Base-by-base conservation (phyloP, 2,329 filamentous ascomycete species). In the Pseudocercospora musae region DNA sequence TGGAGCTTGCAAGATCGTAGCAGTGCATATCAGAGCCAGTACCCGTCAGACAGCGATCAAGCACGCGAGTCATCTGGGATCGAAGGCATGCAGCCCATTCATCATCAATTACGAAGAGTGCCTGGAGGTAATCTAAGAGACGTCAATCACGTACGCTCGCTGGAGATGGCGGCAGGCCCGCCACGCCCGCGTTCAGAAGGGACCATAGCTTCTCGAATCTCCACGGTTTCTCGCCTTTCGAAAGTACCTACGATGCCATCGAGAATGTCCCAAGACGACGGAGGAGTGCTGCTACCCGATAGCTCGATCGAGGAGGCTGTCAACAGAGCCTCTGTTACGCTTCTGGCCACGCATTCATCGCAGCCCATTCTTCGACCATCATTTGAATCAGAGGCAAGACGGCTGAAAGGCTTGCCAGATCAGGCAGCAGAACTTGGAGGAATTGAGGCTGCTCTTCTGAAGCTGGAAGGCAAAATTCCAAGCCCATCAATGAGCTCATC, bases 371-470 rank as follows among this genome's bases (percentile, higher is more conserved):
- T 86, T 18, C 78, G 84, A 49, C 82, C 84, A 1, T 97, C 93
- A 0, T 97, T 98, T 69, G 92, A 98, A 75, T 89, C 85, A 2
- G 92, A 96, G 70, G 91, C 96, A 0, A 88, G 93, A 62, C 91
- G 91, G 69, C 85, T 99, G 58, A 91, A 93, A 1, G 88, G 90
- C 59, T 91, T 98, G 25, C 92, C 94, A 0, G 93, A 97, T 40
- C 23, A 60, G 33, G 60, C 62, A 20, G 49, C 53, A 72, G 91
- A 96, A 64, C 88, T 89, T 21, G 80, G 96, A 72, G 94, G 94
- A 11, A 88, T 98, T 25, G 95, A 98, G 73, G 92, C 93, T n/a
- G 91, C 95, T 0, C 76, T 99, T 56, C 78, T 93, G 69, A 99
- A 98, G 72, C 82, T 99, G 0, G 95, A 99, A 78, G 95, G 95